Evolutionary conservation across 2,329 filamentous ascomycete genomes (phyloP).

Genomic region (Conoideocrella luteorostrata): DNA sequence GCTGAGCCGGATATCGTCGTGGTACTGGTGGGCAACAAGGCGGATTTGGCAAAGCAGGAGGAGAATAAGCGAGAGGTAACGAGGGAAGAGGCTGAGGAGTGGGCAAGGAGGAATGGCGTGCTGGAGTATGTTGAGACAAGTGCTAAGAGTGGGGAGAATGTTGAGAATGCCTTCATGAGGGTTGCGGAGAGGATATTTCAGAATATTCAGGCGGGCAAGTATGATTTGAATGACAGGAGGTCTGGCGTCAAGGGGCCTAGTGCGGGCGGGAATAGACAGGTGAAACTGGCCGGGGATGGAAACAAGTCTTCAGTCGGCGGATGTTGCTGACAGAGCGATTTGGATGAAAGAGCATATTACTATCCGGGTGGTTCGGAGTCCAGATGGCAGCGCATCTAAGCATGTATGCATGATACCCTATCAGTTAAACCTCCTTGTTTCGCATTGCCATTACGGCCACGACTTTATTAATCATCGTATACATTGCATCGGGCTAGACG

Average conservation of each 20-base stretch:
- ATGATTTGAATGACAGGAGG: slow-evolving; percentile 87
- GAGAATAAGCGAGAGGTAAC: slow-evolving; percentile 73
- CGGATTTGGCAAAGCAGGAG: slow-evolving; percentile 60
- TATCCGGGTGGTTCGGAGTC: neutral
- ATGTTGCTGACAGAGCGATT: slow-evolving; percentile 38
- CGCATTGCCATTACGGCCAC: neutral
- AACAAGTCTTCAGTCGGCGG: slow-evolving; percentile 33
- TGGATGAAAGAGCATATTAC: neutral
- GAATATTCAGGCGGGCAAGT: slow-evolving; percentile 91
- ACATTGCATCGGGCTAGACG: neutral
- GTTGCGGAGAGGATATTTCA: slow-evolving; percentile 94
- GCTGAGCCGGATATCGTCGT: slow-evolving; percentile 94
- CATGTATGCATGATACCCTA: slow-evolving; percentile 8
- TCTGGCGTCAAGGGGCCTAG: slow-evolving; percentile 79
- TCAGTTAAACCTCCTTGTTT: neutral
- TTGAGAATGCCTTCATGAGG: slow-evolving; percentile 87
- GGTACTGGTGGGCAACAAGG: slow-evolving; percentile 92
- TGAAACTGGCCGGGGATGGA: slow-evolving; percentile 37
- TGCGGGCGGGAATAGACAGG: slow-evolving; percentile 38
- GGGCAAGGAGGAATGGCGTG: slow-evolving; percentile 79
- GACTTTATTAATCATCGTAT: neutral
- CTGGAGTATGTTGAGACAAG: slow-evolving; percentile 94
- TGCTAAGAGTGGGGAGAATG: slow-evolving; percentile 90
- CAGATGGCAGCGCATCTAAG: slow-evolving; percentile 4
- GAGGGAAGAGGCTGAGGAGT: slow-evolving; percentile 76